phyloP scores from a whole-genome alignment of 331 rosid species.

The Saraca asoca region DNA sequence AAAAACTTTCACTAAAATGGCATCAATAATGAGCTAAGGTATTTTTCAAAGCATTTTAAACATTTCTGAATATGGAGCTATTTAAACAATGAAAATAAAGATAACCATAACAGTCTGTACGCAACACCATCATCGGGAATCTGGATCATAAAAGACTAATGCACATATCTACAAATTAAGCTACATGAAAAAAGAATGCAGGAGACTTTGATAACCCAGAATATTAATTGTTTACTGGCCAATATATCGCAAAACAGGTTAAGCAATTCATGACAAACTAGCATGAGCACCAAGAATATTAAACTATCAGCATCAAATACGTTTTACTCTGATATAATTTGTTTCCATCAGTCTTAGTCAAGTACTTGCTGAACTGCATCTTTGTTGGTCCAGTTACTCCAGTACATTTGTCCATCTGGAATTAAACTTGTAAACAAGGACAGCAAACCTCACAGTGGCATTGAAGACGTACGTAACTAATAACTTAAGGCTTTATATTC shows the following conservation, averaged over 20 bases:
- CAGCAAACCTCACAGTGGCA: not conserved
- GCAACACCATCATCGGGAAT: conserved; percentile 4
- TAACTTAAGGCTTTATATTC: not conserved
- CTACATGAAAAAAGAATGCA: too few relatives aligned
- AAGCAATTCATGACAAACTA: not conserved
- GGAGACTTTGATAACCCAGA: too few relatives aligned
- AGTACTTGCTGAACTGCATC: not conserved
- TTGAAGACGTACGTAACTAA: not conserved
- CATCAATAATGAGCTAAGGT: not conserved
- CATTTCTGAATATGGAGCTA: not conserved
- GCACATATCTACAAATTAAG: too few relatives aligned
- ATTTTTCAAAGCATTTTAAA: not conserved
- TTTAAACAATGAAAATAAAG: not conserved
- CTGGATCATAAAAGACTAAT: too few relatives aligned
- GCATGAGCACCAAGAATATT: not conserved
- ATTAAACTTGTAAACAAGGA: too few relatives aligned
- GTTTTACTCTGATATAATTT: not conserved
- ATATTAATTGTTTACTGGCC: too few relatives aligned
- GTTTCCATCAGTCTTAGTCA: not conserved
- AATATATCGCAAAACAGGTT: too few relatives aligned
- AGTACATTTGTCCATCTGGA: not conserved
- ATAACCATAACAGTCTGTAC: not conserved
- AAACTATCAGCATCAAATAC: not conserved
- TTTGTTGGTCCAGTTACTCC: not conserved
- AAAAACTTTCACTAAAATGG: conserved; percentile 26